Conservation (phyloP, 2,329 filamentous ascomycete genomes). For the Pestalotiopsis sp. region DNA sequence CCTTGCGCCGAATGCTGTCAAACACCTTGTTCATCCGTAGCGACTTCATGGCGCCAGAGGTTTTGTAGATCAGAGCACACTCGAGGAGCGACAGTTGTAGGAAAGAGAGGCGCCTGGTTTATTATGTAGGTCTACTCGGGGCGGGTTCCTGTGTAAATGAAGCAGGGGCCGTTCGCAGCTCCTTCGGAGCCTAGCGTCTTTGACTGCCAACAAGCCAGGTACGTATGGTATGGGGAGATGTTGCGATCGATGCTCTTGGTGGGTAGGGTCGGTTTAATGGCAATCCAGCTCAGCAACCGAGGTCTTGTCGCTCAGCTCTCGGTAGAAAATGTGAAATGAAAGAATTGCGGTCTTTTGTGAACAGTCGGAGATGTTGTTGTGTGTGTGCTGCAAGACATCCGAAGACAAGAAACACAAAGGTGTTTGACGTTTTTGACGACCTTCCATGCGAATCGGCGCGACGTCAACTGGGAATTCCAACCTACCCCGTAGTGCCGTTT, state of each 20-base stretch:
- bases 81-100: not conserved
- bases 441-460: not conserved
- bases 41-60: constrained; percentile 41
- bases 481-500: not conserved
- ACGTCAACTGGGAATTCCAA: constrained; percentile 2
- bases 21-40: constrained; percentile 61
- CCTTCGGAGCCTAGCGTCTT: not conserved
- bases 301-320: not conserved
- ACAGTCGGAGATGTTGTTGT: not conserved
- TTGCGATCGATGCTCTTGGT: not conserved
- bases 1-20: constrained; percentile 55
- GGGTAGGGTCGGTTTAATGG: not conserved
- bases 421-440: not conserved
- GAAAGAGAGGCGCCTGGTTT: not conserved
- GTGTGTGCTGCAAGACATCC: not conserved
- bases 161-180: constrained; percentile 1
- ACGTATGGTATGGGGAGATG: not conserved
- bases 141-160: not conserved
- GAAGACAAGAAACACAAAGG: not conserved
- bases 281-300: not conserved
- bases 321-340: not conserved
- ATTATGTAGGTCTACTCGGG: not conserved
- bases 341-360: not conserved
- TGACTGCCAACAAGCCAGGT: not conserved
- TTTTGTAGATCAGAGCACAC: not conserved